Evolutionary conservation across 2,329 filamentous ascomycete species (phyloP).

Genomic region (Fusarium dimerum): DNA sequence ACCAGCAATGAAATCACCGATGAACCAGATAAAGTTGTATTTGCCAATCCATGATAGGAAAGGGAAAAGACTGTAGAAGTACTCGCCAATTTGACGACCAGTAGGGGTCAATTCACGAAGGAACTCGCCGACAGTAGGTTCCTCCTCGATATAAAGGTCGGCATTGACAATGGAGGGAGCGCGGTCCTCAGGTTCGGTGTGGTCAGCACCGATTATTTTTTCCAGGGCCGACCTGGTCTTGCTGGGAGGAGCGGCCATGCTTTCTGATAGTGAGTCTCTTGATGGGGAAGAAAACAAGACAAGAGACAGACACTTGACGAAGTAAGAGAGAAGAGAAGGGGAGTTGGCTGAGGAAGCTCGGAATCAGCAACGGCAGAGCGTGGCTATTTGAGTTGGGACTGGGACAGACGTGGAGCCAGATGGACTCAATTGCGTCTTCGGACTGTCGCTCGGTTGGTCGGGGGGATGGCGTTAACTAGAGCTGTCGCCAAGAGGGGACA

Average conservation of each 20-base stretch:
- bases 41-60: constrained; percentile 52
- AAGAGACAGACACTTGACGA: constrained; percentile 1
- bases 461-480: constrained; percentile 21
- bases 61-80: constrained; percentile 47
- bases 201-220: constrained; percentile 36
- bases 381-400: constrained; percentile 16
- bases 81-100: constrained; percentile 30
- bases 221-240: constrained; percentile 32
- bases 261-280: neutral
- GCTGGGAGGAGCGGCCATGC: constrained; percentile 22
- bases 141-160: constrained; percentile 41
- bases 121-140: constrained; percentile 45
- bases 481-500: constrained; percentile 25
- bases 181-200: constrained; percentile 33
- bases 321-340: neutral
- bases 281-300: neutral
- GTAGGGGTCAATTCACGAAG: constrained; percentile 41
- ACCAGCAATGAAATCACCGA: constrained; percentile 50
- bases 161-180: constrained; percentile 39
- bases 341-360: constrained; percentile 16
- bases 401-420: constrained; percentile 9
- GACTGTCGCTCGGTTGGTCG: constrained; percentile 31
- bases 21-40: constrained; percentile 50
- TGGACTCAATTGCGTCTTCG: constrained; percentile 17
- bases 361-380: constrained; percentile 10